phyloP scores from a whole-genome alignment of 805 yeast species.

The Kazachstania kunashirensis region DNA sequence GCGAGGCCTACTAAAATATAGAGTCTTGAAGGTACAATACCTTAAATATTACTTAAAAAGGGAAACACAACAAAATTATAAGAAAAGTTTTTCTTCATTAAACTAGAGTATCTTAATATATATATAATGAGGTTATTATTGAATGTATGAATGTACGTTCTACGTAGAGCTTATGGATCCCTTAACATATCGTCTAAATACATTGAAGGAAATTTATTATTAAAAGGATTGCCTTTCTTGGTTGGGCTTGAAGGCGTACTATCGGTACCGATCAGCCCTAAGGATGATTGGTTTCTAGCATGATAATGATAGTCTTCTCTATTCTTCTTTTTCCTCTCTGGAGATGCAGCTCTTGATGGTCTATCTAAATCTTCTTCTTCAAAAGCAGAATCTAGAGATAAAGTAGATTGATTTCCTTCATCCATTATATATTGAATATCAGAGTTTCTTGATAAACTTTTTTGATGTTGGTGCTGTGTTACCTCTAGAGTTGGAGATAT shows the following conservation, averaged over 20 bases:
- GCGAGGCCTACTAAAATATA: too few species aligned
- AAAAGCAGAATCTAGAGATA: neutral
- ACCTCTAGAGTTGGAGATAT: slow-evolving; percentile 77
- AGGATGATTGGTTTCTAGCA: slow-evolving; percentile 31
- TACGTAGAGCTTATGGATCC: too few species aligned
- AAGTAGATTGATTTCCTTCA: neutral
- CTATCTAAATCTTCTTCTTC: slow-evolving; percentile 7
- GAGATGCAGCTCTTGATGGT: slow-evolving; percentile 27
- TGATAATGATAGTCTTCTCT: slow-evolving; percentile 29
- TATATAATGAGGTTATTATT: too few species aligned
- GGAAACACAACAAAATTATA: too few species aligned
- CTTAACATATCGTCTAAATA: slow-evolving; percentile 22
- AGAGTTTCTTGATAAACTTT: slow-evolving; percentile 26
- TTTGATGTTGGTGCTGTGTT: slow-evolving; percentile 37
- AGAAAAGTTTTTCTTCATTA: too few species aligned
- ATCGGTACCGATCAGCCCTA: slow-evolving; percentile 18
- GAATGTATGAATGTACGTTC: too few species aligned
- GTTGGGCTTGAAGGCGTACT: slow-evolving; percentile 1
- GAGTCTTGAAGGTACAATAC: too few species aligned
- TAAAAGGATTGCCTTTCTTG: slow-evolving; percentile 3
- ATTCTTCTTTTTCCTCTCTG: slow-evolving; percentile 20
- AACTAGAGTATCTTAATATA: too few species aligned
- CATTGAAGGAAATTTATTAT: slow-evolving; percentile 21
- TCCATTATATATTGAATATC: neutral
- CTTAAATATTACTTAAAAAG: too few species aligned